Evolutionary conservation across 2,329 filamentous ascomycete species (phyloP), one percentile per base, ranked within the genome.

Genomic region (Scedosporium dehoogii): DNA sequence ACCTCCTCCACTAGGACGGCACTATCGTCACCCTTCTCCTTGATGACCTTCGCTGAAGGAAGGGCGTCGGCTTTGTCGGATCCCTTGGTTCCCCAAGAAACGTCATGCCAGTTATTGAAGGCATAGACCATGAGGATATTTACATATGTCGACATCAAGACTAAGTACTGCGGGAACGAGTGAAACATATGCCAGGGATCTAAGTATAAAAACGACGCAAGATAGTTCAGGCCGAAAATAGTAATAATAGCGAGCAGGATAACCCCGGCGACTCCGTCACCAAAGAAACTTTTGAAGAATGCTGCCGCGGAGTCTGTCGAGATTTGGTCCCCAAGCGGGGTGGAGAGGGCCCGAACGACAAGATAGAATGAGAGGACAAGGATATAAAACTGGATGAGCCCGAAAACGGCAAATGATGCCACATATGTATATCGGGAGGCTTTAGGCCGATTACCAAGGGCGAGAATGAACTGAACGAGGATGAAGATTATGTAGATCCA

Each of bases 101-200:
- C 94, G 79, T 99, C 94, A 78, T 99, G 94, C 94, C 93, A 97
- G 80, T 99, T 97, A 86, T 92, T 96, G 84, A 97, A 99, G 64
- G 94, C 92, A 77, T 97, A 99, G 61, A 99, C 92, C 84, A 96
- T 97, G 71, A 99, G 88, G 68, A 99, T 96, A 81, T 99, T 99
- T 86, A 97, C 93, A 79, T 97, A 97, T 14, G 92, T 96, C 14
- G 93, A 96, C 84, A 94, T 94, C 72, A 97, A 85, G 63, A 96
- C 78, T 70, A 97, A 81, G 74, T 97, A 97, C 72, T 90, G 86
- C 14, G 89, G 89, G 85, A 97, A 99, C 2, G 93, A 97, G 73
- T 93, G 94, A 81, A 99, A 96, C 94, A 99, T 97, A 84, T 99
- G 94, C 94, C 94, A 99, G 27, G 94, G 94, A 75, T 99, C 94